These are phyloP conservation scores for Hypoxylon sp. DNA, from an alignment of 2,329 filamentous ascomycete species.

Conservation along the genomic window DNA sequence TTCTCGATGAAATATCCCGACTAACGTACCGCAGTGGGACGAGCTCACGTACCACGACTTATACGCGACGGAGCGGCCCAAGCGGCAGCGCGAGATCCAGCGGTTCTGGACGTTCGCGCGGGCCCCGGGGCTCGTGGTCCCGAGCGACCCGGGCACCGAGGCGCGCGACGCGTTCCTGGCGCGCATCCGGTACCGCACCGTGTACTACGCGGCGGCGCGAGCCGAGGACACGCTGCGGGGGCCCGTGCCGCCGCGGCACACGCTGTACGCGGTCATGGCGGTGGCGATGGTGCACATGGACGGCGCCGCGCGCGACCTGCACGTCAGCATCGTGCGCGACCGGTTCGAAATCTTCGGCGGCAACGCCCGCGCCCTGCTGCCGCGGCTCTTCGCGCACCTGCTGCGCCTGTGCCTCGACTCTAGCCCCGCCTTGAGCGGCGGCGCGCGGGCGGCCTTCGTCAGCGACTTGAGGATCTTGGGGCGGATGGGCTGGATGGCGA, in stretches of 20 bases:
- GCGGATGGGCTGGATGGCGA: slow-evolving; percentile 34
- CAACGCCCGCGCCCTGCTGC: slow-evolving; percentile 25
- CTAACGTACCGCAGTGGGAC: slow-evolving; percentile 29
- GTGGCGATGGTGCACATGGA: slow-evolving; percentile 41
- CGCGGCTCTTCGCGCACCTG: slow-evolving; percentile 38
- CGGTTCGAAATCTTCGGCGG: slow-evolving; percentile 40
- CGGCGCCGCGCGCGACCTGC: slow-evolving; percentile 28
- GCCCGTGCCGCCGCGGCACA: slow-evolving; percentile 31
- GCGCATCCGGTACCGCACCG: slow-evolving; percentile 39
- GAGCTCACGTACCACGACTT: slow-evolving; percentile 44
- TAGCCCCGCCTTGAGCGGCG: slow-evolving; percentile 1
- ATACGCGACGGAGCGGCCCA: slow-evolving; percentile 27
- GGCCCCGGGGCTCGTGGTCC: slow-evolving; percentile 9
- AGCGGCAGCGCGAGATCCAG: slow-evolving; percentile 32
- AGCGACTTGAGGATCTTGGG: slow-evolving; percentile 27
- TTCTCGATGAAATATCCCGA: too few relatives aligned
- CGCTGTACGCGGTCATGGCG: slow-evolving; percentile 36
- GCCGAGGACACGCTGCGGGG: slow-evolving; percentile 32
- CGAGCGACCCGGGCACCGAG: too few relatives aligned
- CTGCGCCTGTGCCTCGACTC: slow-evolving; percentile 34
- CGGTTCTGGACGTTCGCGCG: slow-evolving; percentile 30
- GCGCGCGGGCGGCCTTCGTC: slow-evolving; percentile 21
- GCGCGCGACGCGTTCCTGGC: slow-evolving; percentile 19
- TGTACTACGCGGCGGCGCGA: slow-evolving; percentile 32
- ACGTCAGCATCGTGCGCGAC: slow-evolving; percentile 39